Conservation (phyloP, 169 alveolate species). For the Eimeria necatrix region DNA sequence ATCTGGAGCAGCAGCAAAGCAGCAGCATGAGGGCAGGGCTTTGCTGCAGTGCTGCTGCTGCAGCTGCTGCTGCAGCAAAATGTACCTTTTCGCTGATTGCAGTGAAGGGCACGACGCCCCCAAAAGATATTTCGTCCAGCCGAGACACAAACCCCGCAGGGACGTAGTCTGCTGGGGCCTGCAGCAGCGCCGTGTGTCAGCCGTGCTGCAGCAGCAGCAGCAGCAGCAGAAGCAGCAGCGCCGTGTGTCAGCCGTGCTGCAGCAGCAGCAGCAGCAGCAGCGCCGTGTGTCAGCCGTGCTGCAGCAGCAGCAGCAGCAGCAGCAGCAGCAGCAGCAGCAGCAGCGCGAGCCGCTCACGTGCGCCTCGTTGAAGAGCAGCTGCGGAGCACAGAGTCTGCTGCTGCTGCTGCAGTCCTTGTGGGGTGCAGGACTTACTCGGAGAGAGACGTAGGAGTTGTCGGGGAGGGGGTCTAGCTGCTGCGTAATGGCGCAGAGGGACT, state of each 20-base stretch:
- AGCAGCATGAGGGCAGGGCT: neutral
- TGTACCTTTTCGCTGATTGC: conserved; percentile 34
- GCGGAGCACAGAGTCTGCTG: neutral
- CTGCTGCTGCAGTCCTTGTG: neutral
- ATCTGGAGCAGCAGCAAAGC: neutral
- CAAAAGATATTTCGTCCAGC: conserved; percentile 19
- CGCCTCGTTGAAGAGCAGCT: conserved; percentile 55
- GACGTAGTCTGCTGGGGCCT: conserved; percentile 40
- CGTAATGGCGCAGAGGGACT: conserved; percentile 57
- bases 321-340: neutral
- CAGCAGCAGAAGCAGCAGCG: neutral
- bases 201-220: neutral
- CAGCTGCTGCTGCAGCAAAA: neutral
- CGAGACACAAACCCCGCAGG: conserved; percentile 4
- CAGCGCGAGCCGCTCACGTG: neutral
- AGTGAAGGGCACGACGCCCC: conserved; percentile 46
- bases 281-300: neutral
- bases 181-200: neutral
- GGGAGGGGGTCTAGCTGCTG: conserved; percentile 69
- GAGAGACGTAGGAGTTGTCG: conserved; percentile 66
- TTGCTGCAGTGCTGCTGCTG: too few relatives aligned
- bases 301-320: neutral
- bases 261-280: neutral
- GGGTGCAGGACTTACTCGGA: conserved; percentile 3
- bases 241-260: neutral